Percentiles rank a stretch among this genome's conserved stretches.
Conservation (phyloP, 2,329 filamentous ascomycete genomes). For the Aspergillus glaucus region DNA sequence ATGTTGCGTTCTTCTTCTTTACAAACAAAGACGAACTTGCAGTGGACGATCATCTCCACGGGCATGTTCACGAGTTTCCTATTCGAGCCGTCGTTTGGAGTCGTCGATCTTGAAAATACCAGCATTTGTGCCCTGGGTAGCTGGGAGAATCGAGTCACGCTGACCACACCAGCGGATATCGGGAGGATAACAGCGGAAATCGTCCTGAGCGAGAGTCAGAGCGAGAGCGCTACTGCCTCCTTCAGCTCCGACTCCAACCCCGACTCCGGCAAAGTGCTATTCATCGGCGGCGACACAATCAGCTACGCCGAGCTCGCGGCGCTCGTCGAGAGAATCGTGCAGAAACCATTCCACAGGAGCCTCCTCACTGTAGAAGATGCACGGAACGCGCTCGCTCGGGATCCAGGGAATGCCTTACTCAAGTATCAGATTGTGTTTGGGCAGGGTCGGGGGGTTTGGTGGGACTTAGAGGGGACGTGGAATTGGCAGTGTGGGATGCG, state of each 20-base stretch:
- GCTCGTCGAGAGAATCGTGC: constrained; percentile 43
- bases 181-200: constrained; percentile 54
- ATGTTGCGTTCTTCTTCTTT: constrained; percentile 45
- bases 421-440: constrained; percentile 59
- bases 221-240: constrained; percentile 5
- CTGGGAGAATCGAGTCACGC: constrained; percentile 58
- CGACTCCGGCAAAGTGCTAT: constrained; percentile 45
- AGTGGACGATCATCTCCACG: constrained; percentile 62
- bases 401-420: constrained; percentile 46
- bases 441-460: constrained; percentile 52
- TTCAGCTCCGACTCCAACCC: constrained; percentile 8
- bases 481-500: constrained; percentile 35
- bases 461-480: constrained; percentile 50
- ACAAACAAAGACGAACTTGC: constrained; percentile 35
- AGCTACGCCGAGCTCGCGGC: constrained; percentile 51
- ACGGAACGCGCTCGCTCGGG: constrained; percentile 39
- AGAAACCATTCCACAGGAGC: constrained; percentile 42
- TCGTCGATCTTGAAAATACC: constrained; percentile 47
- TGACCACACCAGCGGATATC: constrained; percentile 60
- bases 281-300: constrained; percentile 57
- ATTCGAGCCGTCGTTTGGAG: constrained; percentile 57
- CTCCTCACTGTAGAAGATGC: constrained; percentile 46
- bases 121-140: constrained; percentile 50
- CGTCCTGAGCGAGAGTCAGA: constrained; percentile 21
- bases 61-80: constrained; percentile 67